Percentiles rank a stretch among this genome's conserved stretches.
phyloP scores from a whole-genome alignment of 176 grass and related monocot species.

The Aegilops speltoides region DNA sequence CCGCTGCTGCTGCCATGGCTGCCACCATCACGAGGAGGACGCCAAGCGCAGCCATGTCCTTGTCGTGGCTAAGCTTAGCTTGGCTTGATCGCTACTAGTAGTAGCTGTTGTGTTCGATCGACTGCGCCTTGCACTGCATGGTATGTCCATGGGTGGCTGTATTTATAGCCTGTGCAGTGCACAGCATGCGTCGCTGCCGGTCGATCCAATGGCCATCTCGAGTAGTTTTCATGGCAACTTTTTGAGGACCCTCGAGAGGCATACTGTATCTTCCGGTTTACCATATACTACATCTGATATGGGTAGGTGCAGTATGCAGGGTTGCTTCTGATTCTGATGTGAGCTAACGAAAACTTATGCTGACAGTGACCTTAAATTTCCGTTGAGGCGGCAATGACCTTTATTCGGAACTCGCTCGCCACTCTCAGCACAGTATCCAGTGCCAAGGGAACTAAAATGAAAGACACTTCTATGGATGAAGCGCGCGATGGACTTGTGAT shows the following conservation, averaged over 20 bases:
- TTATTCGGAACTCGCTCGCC: neutral
- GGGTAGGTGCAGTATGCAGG: neutral
- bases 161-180: neutral
- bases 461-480: neutral
- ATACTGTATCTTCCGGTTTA: too few relatives aligned
- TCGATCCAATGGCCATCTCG: neutral
- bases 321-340: neutral
- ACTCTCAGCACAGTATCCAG: neutral
- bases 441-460: neutral
- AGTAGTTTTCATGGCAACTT: neutral
- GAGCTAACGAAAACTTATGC: neutral
- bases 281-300: too few relatives aligned
- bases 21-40: neutral
- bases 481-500: too few relatives aligned
- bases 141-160: neutral
- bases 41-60: neutral
- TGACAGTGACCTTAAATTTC: neutral
- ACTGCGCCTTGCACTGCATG: neutral
- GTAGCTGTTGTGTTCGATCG: neutral
- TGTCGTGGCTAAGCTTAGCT: neutral
- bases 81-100: neutral
- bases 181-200: too few relatives aligned
- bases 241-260: neutral
- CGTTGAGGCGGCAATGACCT: neutral
- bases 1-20: neutral